phyloP scores from a whole-genome alignment of 2,329 filamentous ascomycete genomes.

The Ceratocystiopsis minuta region DNA sequence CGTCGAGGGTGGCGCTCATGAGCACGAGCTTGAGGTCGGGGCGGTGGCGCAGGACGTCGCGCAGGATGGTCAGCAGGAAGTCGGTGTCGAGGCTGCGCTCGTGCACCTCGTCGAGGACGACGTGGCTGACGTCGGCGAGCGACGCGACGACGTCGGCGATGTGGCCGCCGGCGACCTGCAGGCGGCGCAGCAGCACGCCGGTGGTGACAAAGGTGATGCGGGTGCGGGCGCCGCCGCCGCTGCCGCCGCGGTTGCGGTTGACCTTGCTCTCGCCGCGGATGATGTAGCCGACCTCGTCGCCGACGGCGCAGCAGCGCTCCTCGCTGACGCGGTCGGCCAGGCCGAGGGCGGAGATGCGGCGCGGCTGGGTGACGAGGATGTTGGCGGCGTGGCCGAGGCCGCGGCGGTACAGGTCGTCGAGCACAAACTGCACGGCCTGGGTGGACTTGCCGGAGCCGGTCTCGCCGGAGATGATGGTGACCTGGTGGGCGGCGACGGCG shows the following conservation, averaged over 20 bases:
- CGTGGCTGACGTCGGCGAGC: constrained; percentile 77
- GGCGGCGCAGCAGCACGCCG: constrained; percentile 70
- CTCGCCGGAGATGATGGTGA: constrained; percentile 93
- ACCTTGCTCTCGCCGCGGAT: constrained; percentile 80
- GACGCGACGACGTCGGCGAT: constrained; percentile 66
- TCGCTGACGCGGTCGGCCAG: constrained; percentile 89
- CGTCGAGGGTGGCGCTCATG: constrained; percentile 93
- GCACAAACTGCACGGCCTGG: constrained; percentile 86
- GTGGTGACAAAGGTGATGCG: constrained; percentile 94
- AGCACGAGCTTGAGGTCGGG: constrained; percentile 76
- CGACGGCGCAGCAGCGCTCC: constrained; percentile 54
- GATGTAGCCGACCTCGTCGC: constrained; percentile 77
- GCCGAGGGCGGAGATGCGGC: constrained; percentile 83
- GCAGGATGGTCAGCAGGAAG: constrained; percentile 73
- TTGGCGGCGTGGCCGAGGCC: constrained; percentile 63
- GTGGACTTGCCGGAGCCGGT: constrained; percentile 95
- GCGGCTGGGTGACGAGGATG: constrained; percentile 89
- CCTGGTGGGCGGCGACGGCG: constrained; percentile 59
- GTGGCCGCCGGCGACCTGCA: constrained; percentile 76
- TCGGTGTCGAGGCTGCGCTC: constrained; percentile 90
- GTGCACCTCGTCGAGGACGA: constrained; percentile 93
- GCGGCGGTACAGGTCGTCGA: constrained; percentile 72
- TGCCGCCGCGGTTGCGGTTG: no score
- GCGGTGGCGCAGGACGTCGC: constrained; percentile 57
- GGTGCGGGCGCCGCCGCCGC: constrained; percentile 31